Percentiles rank a stretch among this genome's conserved stretches.
Conservation (phyloP, 257 asterid species). For the Eucommia ulmoides region DNA sequence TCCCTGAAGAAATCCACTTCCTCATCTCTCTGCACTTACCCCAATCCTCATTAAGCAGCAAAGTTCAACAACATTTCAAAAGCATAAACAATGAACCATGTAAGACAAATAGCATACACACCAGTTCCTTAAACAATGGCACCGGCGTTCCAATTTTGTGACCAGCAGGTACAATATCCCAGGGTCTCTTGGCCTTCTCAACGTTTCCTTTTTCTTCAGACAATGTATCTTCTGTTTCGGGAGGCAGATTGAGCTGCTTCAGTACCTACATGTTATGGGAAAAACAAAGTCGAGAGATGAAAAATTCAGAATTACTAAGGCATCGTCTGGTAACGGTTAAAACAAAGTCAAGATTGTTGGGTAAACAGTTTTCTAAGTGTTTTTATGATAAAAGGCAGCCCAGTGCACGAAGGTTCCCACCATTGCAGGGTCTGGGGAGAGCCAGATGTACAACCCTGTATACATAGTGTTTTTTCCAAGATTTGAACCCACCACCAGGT, state of each 20-base stretch:
- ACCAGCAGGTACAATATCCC: conserved; percentile 77
- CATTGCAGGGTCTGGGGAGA: too few relatives aligned
- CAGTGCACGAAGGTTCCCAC: too few relatives aligned
- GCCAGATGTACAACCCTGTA: too few relatives aligned
- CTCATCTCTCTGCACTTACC: conserved; percentile 49
- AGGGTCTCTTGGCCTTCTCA: conserved; percentile 70
- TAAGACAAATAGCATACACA: conserved; percentile 14
- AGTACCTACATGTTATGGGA: conserved; percentile 41
- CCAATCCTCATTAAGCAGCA: not conserved
- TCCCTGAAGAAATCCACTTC: conserved; percentile 47
- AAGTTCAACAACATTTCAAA: not conserved
- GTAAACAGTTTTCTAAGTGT: too few relatives aligned
- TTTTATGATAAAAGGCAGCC: too few relatives aligned
- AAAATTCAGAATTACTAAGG: too few relatives aligned
- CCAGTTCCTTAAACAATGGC: conserved; percentile 81
- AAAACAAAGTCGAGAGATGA: conserved; percentile 7
- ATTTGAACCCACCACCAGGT: too few relatives aligned
- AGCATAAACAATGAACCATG: not conserved
- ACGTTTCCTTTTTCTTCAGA: conserved; percentile 56
- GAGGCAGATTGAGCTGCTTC: conserved; percentile 87
- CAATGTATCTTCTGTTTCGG: conserved; percentile 46
- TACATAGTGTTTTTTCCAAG: too few relatives aligned
- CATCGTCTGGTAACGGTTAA: too few relatives aligned
- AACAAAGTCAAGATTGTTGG: too few relatives aligned
- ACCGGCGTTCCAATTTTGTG: conserved; percentile 80